Evolutionary conservation across 139 green algal species (phyloP).

Genomic region (Chlorella ohadii): DNA sequence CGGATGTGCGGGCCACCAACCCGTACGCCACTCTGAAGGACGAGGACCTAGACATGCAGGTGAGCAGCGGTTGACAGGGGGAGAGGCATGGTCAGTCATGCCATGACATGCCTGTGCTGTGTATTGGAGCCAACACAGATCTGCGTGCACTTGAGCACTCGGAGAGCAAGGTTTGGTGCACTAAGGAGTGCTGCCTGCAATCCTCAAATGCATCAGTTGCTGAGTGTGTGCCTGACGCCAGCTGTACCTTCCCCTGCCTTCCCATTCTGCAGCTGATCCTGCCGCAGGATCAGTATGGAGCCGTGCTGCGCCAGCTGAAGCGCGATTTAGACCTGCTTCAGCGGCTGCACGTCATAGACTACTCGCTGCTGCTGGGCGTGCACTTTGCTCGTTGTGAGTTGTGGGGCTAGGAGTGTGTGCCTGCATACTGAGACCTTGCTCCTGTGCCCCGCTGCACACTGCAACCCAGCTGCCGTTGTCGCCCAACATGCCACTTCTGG

Average conservation of each 20-base stretch:
- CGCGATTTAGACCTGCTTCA: constrained; percentile 71
- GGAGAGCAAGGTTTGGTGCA: too few species aligned
- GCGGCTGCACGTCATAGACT: constrained; percentile 79
- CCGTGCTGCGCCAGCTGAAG: constrained; percentile 62
- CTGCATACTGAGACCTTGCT: too few species aligned
- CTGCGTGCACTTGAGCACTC: too few species aligned
- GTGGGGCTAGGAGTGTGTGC: too few species aligned
- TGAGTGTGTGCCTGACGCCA: too few species aligned
- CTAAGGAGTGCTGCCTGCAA: too few species aligned
- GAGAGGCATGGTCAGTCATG: too few species aligned
- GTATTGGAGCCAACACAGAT: neutral
- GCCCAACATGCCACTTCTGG: too few species aligned
- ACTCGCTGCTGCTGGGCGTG: constrained; percentile 73
- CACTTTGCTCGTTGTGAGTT: constrained; percentile 41
- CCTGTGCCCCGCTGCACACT: too few species aligned
- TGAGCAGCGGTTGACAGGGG: too few species aligned
- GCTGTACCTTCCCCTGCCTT: neutral
- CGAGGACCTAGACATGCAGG: constrained; percentile 71
- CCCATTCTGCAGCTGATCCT: neutral
- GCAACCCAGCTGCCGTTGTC: too few species aligned
- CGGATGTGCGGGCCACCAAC: constrained; percentile 1
- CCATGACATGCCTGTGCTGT: neutral
- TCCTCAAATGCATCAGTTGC: too few species aligned
- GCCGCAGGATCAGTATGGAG: neutral
- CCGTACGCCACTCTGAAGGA: constrained; percentile 70